These are phyloP conservation scores for Grammothele lineata DNA, from an alignment of 768 basidiomycete species.

Conservation along the genomic window DNA sequence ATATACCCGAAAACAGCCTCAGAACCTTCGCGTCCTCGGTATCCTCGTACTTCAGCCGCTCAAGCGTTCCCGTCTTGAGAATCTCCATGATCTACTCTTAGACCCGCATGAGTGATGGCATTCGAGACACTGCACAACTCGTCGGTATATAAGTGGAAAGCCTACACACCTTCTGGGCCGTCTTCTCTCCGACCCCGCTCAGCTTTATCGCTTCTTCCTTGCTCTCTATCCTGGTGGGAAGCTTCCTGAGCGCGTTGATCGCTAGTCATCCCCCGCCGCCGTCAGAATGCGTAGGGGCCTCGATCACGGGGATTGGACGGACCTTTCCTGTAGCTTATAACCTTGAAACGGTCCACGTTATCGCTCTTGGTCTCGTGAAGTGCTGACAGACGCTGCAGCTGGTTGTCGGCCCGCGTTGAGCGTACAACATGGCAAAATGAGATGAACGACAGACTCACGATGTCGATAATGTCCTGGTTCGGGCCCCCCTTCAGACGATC, in stretches of 20 bases:
- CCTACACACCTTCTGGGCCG: conserved; percentile 60
- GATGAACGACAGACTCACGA: too few relatives aligned
- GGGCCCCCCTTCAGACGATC: conserved; percentile 31
- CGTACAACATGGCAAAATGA: too few relatives aligned
- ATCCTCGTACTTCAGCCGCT: conserved; percentile 61
- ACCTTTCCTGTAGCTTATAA: too few relatives aligned
- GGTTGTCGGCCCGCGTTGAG: too few relatives aligned
- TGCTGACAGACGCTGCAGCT: too few relatives aligned
- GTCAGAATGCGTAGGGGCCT: too few relatives aligned
- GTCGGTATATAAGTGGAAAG: too few relatives aligned
- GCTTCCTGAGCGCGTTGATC: conserved; percentile 51
- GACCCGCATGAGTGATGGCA: too few relatives aligned
- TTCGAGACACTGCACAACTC: too few relatives aligned
- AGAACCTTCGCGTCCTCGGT: conserved; percentile 58
- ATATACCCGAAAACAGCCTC: conserved; percentile 70
- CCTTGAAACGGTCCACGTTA: not conserved
- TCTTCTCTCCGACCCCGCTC: conserved; percentile 66
- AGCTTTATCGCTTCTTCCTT: conserved; percentile 57
- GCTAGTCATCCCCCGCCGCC: too few relatives aligned
- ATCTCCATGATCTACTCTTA: conserved; percentile 75
- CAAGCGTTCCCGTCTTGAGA: conserved; percentile 64
- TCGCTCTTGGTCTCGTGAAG: too few relatives aligned
- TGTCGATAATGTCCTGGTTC: conserved; percentile 63
- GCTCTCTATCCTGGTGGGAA: conserved; percentile 55
- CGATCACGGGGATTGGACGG: too few relatives aligned